phyloP scores from a whole-genome alignment of 2,329 filamentous ascomycete species.

The Diaporthe citri region DNA sequence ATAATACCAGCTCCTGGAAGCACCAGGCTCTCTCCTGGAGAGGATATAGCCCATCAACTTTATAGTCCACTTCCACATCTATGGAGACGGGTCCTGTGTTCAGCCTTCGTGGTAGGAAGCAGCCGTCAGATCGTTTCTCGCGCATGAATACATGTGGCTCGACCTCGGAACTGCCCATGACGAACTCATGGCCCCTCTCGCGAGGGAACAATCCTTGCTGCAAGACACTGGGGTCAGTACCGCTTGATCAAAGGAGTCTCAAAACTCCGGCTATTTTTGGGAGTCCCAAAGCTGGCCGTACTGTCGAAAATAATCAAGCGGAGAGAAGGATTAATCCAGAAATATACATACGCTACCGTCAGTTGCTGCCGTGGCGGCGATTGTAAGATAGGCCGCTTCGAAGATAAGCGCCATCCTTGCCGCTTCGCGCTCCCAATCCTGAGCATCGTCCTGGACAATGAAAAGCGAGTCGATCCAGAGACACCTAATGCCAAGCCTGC shows the following conservation, averaged over 20 bases:
- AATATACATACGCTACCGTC: not conserved
- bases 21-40: not conserved
- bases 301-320: not conserved
- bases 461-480: not conserved
- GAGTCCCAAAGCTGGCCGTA: not conserved
- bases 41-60: not conserved
- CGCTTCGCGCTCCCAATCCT: not conserved
- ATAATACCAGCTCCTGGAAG: not conserved
- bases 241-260: not conserved
- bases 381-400: not conserved
- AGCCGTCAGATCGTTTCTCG: not conserved
- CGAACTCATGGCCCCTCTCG: not conserved
- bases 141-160: not conserved
- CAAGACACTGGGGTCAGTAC: not conserved
- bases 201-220: not conserved
- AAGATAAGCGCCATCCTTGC: not conserved
- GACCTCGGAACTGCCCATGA: not conserved
- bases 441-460: not conserved
- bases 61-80: not conserved
- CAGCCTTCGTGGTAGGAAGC: not conserved
- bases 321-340: not conserved
- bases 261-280: not conserved
- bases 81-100: not conserved
- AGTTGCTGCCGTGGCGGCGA: not conserved
- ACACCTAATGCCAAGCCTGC: not conserved